Evolutionary conservation across 495 filamentous ascomycete genomes (phyloP).

Genomic region (Neurospora cerealis): DNA sequence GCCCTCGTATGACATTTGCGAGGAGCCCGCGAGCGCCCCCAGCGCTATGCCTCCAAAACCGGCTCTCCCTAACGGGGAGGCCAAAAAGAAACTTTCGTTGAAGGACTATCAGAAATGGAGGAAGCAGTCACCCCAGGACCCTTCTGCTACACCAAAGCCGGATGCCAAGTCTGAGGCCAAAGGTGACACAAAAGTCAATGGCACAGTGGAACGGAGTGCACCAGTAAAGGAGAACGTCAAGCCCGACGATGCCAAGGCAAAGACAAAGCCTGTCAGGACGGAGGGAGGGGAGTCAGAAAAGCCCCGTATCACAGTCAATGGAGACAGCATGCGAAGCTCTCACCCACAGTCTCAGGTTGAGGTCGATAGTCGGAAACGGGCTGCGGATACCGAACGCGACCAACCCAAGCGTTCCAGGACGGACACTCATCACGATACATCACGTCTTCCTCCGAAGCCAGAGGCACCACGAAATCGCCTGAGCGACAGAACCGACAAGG

Average conservation of each 20-base stretch:
- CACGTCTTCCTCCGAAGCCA: constrained; percentile 15
- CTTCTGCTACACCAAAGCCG: constrained; percentile 2
- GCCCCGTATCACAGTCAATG: constrained; percentile 16
- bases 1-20: constrained; percentile 31
- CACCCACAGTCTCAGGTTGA: constrained; percentile 16
- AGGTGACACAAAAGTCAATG: background rate
- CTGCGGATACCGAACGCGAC: constrained; percentile 26
- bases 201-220: constrained; percentile 1
- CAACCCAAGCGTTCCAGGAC: constrained; percentile 28
- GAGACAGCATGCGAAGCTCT: constrained; percentile 16
- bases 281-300: constrained; percentile 14
- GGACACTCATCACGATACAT: constrained; percentile 20
- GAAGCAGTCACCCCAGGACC: constrained; percentile 12
- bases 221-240: constrained; percentile 7
- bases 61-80: constrained; percentile 22
- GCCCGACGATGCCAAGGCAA: constrained; percentile 10
- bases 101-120: constrained; percentile 38
- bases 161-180: constrained; percentile 13
- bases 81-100: constrained; percentile 38
- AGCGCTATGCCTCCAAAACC: constrained; percentile 15
- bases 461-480: constrained; percentile 14
- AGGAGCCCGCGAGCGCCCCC: constrained; percentile 23
- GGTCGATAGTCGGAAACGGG: constrained; percentile 28
- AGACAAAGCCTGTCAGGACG: constrained; percentile 18
- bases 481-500: constrained; percentile 20